Base-by-base conservation (phyloP, 1,139 yeast species). In the Lodderomyces metapsilosis region DNA sequence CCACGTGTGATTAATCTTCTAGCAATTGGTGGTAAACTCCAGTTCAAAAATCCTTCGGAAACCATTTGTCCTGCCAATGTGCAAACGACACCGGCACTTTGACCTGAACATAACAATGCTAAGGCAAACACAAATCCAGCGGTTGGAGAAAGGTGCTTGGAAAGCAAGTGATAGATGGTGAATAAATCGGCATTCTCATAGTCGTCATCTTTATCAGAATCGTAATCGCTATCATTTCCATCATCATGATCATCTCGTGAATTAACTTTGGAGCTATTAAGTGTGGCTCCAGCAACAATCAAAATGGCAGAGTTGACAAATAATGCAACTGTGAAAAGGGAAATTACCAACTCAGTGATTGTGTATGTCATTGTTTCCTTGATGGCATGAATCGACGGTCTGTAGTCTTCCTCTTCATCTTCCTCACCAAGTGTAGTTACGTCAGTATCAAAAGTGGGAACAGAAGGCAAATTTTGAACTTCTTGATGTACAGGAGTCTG, bases 11-110 rank as follows among this genome's bases (percentile, higher is more conserved):
- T 70, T 38, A 92, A 68, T 50, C 98, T 76, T 44, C 97, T 79
- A 3, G 85, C 69, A 70, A 94, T 92, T 1, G 98, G 98, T 24
- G 87, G 82, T 48, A 91, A 73, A 1, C 86, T 71, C 92, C 97
- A 88, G 47, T 78, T 74, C 37, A 91, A 72, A 54, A 91, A 94
- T 0, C 98, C 98, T 59, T 92, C 98, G 54, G 89, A 82, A 1
- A 92, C 96, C 80, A 91, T 88, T 61, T 92, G 98, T 16, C 98
- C 97, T 1, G 98, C 95, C 57, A 92, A 74, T 0, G 98, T 92
- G 57, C 97, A 92, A n/a, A 92, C 96, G 23, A 94, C 87, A 38
- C 98, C 98, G 2, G 98, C 98, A 56, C 96, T 86, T 59, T 91
- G 96, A 15, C 98, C 98, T n/a, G 96, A 86, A 58, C 91, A 89